Base-by-base conservation (phyloP, 1,139 yeast species). In the Zygosaccharomyces pseudobailii region DNA sequence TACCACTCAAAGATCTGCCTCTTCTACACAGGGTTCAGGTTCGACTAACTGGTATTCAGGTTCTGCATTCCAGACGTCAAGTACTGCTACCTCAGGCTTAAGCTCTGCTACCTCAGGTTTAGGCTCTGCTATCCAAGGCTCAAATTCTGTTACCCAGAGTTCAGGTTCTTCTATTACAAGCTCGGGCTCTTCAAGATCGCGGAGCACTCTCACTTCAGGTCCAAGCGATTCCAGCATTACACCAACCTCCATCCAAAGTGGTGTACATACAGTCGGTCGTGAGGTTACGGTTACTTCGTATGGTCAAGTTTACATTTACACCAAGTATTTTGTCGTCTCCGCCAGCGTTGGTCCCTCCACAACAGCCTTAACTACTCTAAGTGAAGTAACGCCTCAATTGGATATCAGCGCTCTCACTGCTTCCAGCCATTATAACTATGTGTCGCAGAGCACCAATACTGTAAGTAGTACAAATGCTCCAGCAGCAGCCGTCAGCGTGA, bases 241-340 rank as follows among this genome's bases (percentile, higher is more conserved):
- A 5, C 21, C 31, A 21, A 40, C 30, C 13, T 6, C 23, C 25
- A 31, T 25, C 25, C 9, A 13, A 9, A 25, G 21, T 17, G 33
- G 33, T 22, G 23, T 37, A 7, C 33, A 37, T 9, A 37, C 40
- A 10, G 31, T 37, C n/a, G 23, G 33, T 22, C 28, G 40, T 22
- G 40, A 37, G 19, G 20, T 27, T 9, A 37, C 40, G 5, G 40
- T 37, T 4, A 37, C 40, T 17, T 17, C 21, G 23, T 6, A 27
- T 37, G 40, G 40, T 13, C 40, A 37, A 27, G 40, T 37, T 8
- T 37, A 37, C 33, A 25, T 37, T 19, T 37, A 25, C 13, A 37
- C 40, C 33, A 17, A 37, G 40, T 37, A 19, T 8, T 37, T 27
- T 27, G 40, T 25, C 7, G 33, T 37, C n/a, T 37, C 40, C 10